Percentiles rank a stretch among this genome's conserved stretches.
Conservation (phyloP, 2,329 filamentous ascomycete species). For the Hypocreales sp. region DNA sequence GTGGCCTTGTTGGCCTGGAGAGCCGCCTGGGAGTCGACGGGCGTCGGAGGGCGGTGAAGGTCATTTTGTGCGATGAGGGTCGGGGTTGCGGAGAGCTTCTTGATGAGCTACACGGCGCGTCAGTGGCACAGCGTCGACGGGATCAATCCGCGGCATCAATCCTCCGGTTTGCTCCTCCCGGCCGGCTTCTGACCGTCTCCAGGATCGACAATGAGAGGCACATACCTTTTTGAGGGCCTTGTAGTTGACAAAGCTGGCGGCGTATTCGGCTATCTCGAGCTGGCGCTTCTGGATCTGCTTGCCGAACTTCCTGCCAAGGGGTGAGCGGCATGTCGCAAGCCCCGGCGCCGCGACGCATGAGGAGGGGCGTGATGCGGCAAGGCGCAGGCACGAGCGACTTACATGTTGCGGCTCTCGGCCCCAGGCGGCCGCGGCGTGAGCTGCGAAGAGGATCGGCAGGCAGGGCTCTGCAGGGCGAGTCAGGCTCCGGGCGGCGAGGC, state of each 20-base stretch:
- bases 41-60: constrained; percentile 26
- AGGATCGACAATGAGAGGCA: no score
- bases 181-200: no score
- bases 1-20: constrained; percentile 95
- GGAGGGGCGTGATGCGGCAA: constrained; percentile 2
- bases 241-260: constrained; percentile 97
- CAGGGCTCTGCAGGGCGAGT: no score
- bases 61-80: constrained; percentile 66
- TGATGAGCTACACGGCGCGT: constrained; percentile 61
- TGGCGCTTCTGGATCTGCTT: constrained; percentile 99
- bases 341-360: no score
- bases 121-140: constrained; percentile 1
- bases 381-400: constrained; percentile 10
- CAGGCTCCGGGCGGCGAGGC: no score
- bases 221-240: constrained; percentile 98
- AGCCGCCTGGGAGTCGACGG: constrained; percentile 66
- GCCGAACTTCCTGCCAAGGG: constrained; percentile 93
- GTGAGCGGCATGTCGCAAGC: no score
- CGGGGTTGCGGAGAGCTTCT: constrained; percentile 88
- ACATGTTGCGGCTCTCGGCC: constrained; percentile 16
- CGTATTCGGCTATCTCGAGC: constrained; percentile 98
- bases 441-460: no score
- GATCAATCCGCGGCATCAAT: no score
- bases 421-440: constrained; percentile 3
- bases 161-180: no score